These are phyloP conservation scores for Citrus hindsii DNA, from an alignment of 345 rosid species.

Conservation along the genomic window DNA sequence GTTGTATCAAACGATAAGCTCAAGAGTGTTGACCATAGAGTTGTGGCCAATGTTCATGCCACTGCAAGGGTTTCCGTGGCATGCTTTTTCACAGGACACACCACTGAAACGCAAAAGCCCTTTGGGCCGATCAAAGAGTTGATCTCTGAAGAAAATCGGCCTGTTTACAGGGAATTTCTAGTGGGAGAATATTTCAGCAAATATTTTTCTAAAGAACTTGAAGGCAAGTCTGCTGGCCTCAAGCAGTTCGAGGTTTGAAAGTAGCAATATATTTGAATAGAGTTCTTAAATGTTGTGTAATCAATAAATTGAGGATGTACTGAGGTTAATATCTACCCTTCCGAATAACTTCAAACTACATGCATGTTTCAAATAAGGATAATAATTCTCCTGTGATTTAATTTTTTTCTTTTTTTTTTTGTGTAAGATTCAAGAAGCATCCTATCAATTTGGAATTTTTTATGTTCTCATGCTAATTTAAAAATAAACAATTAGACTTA, in stretches of 20 bases:
- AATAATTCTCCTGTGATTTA: too few species aligned
- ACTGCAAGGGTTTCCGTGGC: conserved; percentile 50
- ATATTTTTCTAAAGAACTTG: conserved; percentile 17
- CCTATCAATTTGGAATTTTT: too few species aligned
- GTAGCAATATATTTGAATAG: too few species aligned
- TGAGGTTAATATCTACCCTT: too few species aligned
- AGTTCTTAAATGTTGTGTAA: too few species aligned
- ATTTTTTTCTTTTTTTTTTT: too few species aligned
- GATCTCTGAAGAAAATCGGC: conserved; percentile 25
- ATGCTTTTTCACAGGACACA: conserved; percentile 23
- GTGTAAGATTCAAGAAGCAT: too few species aligned
- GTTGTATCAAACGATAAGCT: conserved; percentile 46
- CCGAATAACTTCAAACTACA: too few species aligned
- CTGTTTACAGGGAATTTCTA: conserved; percentile 15
- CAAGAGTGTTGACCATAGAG: conserved; percentile 47
- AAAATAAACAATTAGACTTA: too few species aligned
- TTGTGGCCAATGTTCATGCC: conserved; percentile 25
- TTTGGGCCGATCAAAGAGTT: conserved; percentile 23
- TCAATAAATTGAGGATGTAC: too few species aligned
- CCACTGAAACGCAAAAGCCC: neutral
- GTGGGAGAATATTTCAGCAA: conserved; percentile 16
- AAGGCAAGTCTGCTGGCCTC: conserved; percentile 15
- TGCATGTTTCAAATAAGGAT: too few species aligned
- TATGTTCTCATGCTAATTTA: too few species aligned
- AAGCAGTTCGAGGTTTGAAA: conserved; percentile 9